phyloP scores from a whole-genome alignment of 306 rosid species.

The Trifolium subterraneum region DNA sequence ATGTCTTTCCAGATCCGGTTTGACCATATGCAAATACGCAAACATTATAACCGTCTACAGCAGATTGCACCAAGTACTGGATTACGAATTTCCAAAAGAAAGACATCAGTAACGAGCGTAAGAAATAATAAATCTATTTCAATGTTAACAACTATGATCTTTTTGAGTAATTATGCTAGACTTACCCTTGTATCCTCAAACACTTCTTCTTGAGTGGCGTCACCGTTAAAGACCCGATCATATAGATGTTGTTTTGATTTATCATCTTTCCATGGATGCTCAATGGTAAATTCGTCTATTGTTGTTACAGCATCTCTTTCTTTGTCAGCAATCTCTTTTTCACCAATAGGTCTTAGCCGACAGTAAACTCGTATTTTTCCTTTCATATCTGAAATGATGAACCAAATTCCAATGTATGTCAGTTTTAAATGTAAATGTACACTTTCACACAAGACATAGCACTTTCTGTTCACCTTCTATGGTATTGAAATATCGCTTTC shows the following conservation, averaged over 20 bases:
- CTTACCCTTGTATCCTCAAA: slow-evolving; percentile 96
- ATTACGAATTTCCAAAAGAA: slow-evolving; percentile 38
- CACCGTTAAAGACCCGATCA: slow-evolving; percentile 79
- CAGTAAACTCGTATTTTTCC: slow-evolving; percentile 96
- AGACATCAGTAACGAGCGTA: neutral
- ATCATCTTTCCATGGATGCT: slow-evolving; percentile 92
- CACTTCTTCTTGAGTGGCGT: slow-evolving; percentile 76
- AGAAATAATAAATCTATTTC: slow-evolving; percentile 8
- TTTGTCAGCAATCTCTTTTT: slow-evolving; percentile 67
- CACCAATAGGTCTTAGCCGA: slow-evolving; percentile 80
- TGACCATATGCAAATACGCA: slow-evolving; percentile 97
- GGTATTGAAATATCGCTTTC: slow-evolving; percentile 91
- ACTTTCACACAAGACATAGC: slow-evolving; percentile 1
- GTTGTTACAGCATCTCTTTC: slow-evolving; percentile 56
- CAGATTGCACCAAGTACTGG: slow-evolving; percentile 95
- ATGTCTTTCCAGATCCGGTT: slow-evolving; percentile 96
- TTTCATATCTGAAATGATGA: slow-evolving; percentile 83
- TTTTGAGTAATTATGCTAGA: slow-evolving; percentile 30
- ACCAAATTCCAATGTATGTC: slow-evolving; percentile 18
- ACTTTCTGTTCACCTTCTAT: slow-evolving; percentile 69
- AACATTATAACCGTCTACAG: slow-evolving; percentile 88
- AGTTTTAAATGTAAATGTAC: slow-evolving; percentile 23
- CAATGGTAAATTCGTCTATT: slow-evolving; percentile 84
- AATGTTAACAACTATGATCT: slow-evolving; percentile 4
- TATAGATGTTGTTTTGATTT: slow-evolving; percentile 79